These are phyloP conservation scores for Actinomortierella ambigua DNA, from an alignment of 371 early-diverging fungal species.

Conservation along the genomic window DNA sequence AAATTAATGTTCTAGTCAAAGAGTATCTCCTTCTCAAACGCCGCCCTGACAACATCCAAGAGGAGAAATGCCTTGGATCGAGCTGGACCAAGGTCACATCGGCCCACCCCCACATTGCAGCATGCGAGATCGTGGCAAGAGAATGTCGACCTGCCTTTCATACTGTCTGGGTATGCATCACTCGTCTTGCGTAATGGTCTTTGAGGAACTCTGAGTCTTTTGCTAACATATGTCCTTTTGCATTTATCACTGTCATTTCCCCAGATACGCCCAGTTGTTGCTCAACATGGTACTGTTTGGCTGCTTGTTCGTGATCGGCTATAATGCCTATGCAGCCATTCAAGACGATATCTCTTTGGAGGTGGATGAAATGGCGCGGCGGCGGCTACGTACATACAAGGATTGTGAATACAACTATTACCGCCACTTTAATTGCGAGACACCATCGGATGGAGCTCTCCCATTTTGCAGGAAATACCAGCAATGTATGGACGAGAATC, in stretches of 20 bases:
- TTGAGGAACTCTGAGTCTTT: too few relatives aligned
- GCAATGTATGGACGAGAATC: slow-evolving; percentile 5
- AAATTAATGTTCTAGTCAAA: too few relatives aligned
- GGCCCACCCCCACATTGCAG: not conserved
- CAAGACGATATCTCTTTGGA: slow-evolving; percentile 27
- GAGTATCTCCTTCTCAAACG: too few relatives aligned
- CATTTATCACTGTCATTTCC: not conserved
- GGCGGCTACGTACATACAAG: slow-evolving; percentile 1
- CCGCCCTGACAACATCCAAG: too few relatives aligned
- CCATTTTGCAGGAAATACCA: slow-evolving; percentile 1
- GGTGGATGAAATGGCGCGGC: slow-evolving; percentile 2
- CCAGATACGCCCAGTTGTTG: slow-evolving; percentile 37
- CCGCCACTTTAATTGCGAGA: not conserved
- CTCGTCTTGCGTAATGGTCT: not conserved
- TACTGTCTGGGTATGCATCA: slow-evolving; percentile 30
- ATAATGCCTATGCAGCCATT: slow-evolving; percentile 27
- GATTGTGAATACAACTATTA: slow-evolving; percentile 10
- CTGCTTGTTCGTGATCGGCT: slow-evolving; percentile 18
- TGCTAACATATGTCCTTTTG: not conserved
- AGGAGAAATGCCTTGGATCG: too few relatives aligned
- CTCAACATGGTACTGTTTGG: slow-evolving; percentile 26
- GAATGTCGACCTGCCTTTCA: slow-evolving; percentile 41
- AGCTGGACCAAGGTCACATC: not conserved
- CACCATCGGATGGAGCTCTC: not conserved
- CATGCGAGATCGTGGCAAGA: slow-evolving; percentile 29